phyloP scores from a whole-genome alignment of 257 asterid genomes.

The Mitragyna speciosa region DNA sequence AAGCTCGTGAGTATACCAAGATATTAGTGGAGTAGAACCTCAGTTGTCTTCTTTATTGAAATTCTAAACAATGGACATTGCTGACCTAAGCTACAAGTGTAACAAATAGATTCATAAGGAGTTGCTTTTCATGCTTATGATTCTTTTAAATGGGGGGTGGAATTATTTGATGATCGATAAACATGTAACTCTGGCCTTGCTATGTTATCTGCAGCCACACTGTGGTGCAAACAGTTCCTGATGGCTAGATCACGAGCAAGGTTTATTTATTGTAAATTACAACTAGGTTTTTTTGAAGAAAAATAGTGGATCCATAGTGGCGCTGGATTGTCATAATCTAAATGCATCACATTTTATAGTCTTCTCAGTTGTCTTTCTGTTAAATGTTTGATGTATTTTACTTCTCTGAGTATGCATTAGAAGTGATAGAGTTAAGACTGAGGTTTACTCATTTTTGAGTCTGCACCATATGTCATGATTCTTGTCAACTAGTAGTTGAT shows the following conservation, averaged over 20 bases:
- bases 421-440: not conserved
- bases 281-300: not conserved
- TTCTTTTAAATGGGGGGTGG: not conserved
- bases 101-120: not conserved
- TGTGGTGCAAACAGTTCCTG: not conserved
- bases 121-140: not conserved
- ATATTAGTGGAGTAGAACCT: not conserved
- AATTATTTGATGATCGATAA: not conserved
- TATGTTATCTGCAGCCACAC: not conserved
- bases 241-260: not conserved
- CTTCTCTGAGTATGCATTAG: not conserved
- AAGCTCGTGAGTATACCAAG: not conserved
- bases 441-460: not conserved
- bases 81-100: not conserved
- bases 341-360: not conserved
- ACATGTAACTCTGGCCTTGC: not conserved
- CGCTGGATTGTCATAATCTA: not conserved
- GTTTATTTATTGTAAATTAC: not conserved
- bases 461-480: not conserved
- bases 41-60: too few relatives aligned
- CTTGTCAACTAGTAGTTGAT: not conserved
- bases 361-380: not conserved
- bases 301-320: not conserved
- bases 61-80: not conserved
- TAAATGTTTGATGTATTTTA: not conserved